Base-by-base conservation (phyloP, 495 filamentous ascomycete species). In the Alectoria sarmentosa region DNA sequence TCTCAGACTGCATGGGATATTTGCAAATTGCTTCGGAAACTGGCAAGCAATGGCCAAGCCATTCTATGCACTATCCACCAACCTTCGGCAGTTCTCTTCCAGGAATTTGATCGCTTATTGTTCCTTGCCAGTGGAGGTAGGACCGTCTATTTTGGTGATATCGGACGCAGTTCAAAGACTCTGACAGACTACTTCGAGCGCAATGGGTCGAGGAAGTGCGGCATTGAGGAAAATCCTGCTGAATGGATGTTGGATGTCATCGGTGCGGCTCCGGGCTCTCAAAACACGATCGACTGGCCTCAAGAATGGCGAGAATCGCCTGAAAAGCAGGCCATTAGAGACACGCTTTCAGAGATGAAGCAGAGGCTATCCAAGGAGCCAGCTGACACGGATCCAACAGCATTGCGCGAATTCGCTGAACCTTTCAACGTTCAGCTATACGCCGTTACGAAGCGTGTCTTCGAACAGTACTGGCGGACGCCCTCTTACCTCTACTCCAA, bases 241-340 rank as follows among this genome's bases (percentile, higher is more conserved):
- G 93, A 98, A 76, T 96, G 90, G 90, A 96, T 98, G 90, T 80
- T 98, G 42, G 91, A 96, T 71, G 87, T 91, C 58, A 96, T 93
- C 70, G 93, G 92, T 66, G 91, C 91, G 34, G 92, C 92, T 2
- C 92, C 92, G n/a, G 91, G 90, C 32, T 86, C 84, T 26, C 72
- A 80, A 62, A 86, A 85, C 26, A 82, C 90, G 41, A 83, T 88
- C 62, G 90, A 98, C 73, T 98, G 93, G 93, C 82, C 84, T 70
- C 73, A 87, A 59, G 79, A 86, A 19, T 98, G 92, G 92, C 85
- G 86, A 37, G 81, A 89, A 15, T 90, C 86, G 68, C 75, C 83
- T 34, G 92, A 97, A 75, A 86, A 86, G 70, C 70, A 76, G 48
- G 82, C 73, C 0, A 84, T 93, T 48, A 84, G 86, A 58, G 76